A percentile compares a stretch with the other conserved stretches of the same genome.
These are phyloP conservation scores for Berberis vulgaris DNA, from an alignment of 164 flowering plant genomes.

Conservation along the genomic window DNA sequence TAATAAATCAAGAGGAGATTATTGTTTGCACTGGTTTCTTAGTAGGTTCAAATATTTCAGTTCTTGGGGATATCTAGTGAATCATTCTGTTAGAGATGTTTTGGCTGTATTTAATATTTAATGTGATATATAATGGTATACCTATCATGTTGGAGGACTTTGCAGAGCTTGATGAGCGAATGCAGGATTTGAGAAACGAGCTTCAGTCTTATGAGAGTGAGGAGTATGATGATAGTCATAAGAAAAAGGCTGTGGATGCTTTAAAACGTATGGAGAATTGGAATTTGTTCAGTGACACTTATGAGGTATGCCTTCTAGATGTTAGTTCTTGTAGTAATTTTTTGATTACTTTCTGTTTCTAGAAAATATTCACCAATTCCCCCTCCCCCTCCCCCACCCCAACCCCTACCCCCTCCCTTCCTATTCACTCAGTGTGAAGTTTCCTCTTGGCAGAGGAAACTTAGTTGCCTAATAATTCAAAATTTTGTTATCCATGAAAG, in stretches of 20 bases:
- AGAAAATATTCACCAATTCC: too few species aligned
- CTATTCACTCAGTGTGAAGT: too few species aligned
- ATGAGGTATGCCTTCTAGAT: background rate
- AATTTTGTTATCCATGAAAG: too few species aligned
- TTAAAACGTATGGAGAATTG: slow-evolving; percentile 5
- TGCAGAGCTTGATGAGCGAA: slow-evolving; percentile 42
- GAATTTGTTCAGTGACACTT: slow-evolving; percentile 52
- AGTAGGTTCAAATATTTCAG: too few species aligned
- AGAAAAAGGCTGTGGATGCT: slow-evolving; percentile 47
- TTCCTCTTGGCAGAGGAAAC: too few species aligned
- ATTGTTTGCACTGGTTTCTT: too few species aligned
- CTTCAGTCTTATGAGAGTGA: slow-evolving; percentile 77
- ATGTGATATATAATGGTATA: background rate
- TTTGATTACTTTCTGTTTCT: background rate
- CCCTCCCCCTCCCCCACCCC: too few species aligned
- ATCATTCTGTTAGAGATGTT: too few species aligned
- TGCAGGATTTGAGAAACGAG: slow-evolving; percentile 81
- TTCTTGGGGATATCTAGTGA: too few species aligned
- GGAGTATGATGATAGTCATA: slow-evolving; percentile 76
- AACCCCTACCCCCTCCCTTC: too few species aligned
- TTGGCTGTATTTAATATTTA: background rate
- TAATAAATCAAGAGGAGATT: too few species aligned
- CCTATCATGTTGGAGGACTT: background rate
- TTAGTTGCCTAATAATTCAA: too few species aligned
- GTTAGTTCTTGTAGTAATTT: background rate